Base-by-base conservation (phyloP, 116 monocot genomes). In the Dioscorea cayenensis region DNA sequence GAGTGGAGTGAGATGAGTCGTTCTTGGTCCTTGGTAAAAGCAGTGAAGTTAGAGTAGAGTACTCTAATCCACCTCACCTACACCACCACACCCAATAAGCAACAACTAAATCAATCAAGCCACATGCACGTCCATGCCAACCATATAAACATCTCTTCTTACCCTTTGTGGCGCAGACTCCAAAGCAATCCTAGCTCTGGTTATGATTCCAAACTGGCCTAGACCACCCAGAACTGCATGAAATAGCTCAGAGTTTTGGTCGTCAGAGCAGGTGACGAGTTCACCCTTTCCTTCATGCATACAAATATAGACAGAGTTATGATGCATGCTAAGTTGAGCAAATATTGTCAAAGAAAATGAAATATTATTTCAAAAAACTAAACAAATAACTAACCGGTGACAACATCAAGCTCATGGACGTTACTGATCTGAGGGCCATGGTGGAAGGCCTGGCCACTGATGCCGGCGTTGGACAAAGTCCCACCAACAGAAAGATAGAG, bases 41-140 rank as follows among this genome's bases (percentile, higher is more conserved):
- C 58, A 1, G 80, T 69, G 81, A 94, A 88, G 70, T 94, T 76
- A 19, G 82, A 84, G 78, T 90, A 94, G 36, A 94, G 48, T 55
- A 90, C 81, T 43, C 94, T 70, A 16, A 94, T 86, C 94, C 94
- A 94, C 29, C 77, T 83, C 62, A 90, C 90, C 90, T 94, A 23
- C 7, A 61, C 14, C 66, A 66, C 8, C 16, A 66, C 25, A 66
- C 7, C 36, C 1, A 32, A 2, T 9, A 17, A 27, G 14, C 32
- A 69, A 49, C n/a, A 37, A 37, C 37, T 37, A 3, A 37, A 37
- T 37, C 37, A 37, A 37, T 37, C 37, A 37, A 7, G 37, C 3
- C 7, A n/a, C n/a, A n/a, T 37, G 37, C 37, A 37, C 37, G 37
- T n/a, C n/a, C n/a, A n/a, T 37, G 37, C 37, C 37, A 37, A 37